Base-by-base conservation (phyloP, 768 basidiomycete species). In the Trametes villosa region DNA sequence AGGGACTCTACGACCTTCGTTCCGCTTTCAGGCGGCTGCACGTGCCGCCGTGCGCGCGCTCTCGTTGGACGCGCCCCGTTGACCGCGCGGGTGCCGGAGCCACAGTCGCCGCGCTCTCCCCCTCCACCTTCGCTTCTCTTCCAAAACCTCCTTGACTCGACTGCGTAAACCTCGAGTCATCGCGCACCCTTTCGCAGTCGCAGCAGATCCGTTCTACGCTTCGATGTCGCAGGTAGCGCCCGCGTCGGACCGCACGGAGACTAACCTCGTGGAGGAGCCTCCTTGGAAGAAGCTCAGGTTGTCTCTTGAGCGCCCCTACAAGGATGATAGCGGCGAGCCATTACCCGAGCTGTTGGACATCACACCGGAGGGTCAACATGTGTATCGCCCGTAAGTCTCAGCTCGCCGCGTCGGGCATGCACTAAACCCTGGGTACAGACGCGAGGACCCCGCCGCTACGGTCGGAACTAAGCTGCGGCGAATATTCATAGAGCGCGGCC, bases 271-370 rank as follows among this genome's bases (percentile, higher is more conserved):
- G 65, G 65, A 70, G 12, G 68, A 69, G 34, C 79, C 78, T 12
- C 70, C 77, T 9, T 88, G 86, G 83, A 86, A 82, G 68, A 80
- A 80, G 63, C 76, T 87, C 36, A 86, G 75, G 60, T 75, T 93
- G 11, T 87, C 90, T 1, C 79, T 94, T 31, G 92, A 94, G 70
- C 79, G 85, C 38, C 91, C 89, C 0, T 92, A 92, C 77, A 92
- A 88, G 72, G 88, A 92, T 67, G 91, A 94, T 65, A 74, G 81
- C 36, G 91, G 89, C 9, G 76, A 82, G 45, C 79, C 69, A 9
- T 83, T 93, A 29, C 87, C 84, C 26, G 76, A 79, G 6, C 74
- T 94, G 29, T 74, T 81, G 27, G 91, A 94, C 68, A 89, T 94
- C 55, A 80, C 82, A 8, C 78, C 82, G 26, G 86, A 91, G 42